These are phyloP conservation scores for Xerocomus minutiporus DNA, from an alignment of 1,284 basidiomycete species.

Conservation along the genomic window DNA sequence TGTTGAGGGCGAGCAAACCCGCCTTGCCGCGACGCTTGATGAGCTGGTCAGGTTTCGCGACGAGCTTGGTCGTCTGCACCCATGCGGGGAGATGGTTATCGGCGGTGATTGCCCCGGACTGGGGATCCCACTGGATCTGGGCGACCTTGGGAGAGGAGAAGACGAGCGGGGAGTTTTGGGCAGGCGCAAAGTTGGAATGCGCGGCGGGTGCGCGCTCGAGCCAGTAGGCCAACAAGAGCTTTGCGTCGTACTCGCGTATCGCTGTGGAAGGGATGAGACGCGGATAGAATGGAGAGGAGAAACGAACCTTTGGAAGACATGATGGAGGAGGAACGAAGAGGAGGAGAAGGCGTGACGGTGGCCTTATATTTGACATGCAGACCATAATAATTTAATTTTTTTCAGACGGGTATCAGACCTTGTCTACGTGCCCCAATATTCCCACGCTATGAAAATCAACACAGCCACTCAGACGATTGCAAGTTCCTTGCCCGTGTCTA, in stretches of 20 bases:
- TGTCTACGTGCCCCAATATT: constrained; percentile 28
- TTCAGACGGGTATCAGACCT: constrained; percentile 20
- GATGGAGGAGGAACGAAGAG: constrained; percentile 21
- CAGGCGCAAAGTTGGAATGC: constrained; percentile 36
- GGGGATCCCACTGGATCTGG: constrained; percentile 85
- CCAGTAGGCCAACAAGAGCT: constrained; percentile 92
- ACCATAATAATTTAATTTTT: constrained; percentile 23
- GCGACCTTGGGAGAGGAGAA: constrained; percentile 71
- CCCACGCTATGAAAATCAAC: constrained; percentile 27
- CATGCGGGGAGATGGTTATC: constrained; percentile 74
- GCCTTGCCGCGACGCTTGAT: constrained; percentile 99
- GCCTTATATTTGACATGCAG: constrained; percentile 20
- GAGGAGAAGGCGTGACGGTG: background rate
- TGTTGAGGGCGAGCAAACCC: constrained; percentile 91
- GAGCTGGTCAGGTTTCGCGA: constrained; percentile 95
- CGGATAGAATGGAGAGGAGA: background rate
- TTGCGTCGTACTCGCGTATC: constrained; percentile 93
- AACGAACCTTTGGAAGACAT: constrained; percentile 52
- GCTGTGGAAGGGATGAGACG: constrained; percentile 42
- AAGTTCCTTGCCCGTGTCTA: constrained; percentile 1
- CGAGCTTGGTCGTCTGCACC: constrained; percentile 87
- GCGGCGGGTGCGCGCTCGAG: constrained; percentile 77
- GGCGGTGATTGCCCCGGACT: constrained; percentile 76
- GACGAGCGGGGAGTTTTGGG: constrained; percentile 55
- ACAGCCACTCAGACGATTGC: constrained; percentile 19